Conservation (phyloP, 106 monocot species). For the Alisma plantagoaquatica region DNA sequence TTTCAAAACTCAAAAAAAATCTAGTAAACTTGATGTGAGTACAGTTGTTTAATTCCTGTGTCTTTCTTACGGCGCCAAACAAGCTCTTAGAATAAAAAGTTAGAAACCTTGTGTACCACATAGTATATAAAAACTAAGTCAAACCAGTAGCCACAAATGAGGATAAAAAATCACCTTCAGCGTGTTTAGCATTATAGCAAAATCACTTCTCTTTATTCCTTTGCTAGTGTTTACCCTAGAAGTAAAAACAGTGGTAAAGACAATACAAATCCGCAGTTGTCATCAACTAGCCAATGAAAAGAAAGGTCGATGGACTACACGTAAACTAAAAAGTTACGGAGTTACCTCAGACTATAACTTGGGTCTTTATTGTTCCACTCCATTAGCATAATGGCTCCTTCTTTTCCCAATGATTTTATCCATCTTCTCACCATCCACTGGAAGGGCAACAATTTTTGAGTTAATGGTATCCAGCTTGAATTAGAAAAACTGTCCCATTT, state of each 20-base stretch:
- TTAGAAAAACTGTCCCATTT: no score
- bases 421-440: constrained; percentile 99
- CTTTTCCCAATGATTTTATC: constrained; percentile 62
- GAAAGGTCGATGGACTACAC: not conserved
- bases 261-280: not conserved
- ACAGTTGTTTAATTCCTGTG: no score
- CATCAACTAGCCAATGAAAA: no score
- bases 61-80: no score
- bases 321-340: not conserved
- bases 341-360: constrained; percentile 71
- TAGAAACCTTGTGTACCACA: no score
- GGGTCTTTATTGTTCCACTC: constrained; percentile 90
- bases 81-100: no score
- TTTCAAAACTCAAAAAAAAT: no score
- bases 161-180: constrained; percentile 40
- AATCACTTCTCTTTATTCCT: constrained; percentile 56
- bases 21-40: no score
- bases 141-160: not conserved
- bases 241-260: constrained; percentile 16
- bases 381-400: constrained; percentile 73
- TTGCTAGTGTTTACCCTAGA: constrained; percentile 68
- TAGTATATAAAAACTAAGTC: no score
- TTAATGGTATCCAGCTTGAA: no score
- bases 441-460: constrained; percentile 14
- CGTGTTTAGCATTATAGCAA: constrained; percentile 33